Conservation (phyloP, 202 grass and related monocot genomes). For the Elaeis oleifera region DNA sequence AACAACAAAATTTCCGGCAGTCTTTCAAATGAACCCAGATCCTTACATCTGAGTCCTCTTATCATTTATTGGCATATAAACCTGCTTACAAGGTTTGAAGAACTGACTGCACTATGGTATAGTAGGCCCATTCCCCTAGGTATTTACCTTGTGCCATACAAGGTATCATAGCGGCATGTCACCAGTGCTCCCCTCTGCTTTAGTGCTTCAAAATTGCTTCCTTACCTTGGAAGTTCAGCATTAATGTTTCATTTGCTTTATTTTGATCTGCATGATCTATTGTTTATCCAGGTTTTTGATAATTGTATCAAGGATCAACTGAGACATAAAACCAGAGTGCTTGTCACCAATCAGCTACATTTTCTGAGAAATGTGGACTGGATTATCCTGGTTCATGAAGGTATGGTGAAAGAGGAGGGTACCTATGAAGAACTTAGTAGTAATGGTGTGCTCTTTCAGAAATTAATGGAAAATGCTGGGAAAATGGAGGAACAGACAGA, state of each 20-base stretch:
- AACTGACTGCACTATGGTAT: too few relatives aligned
- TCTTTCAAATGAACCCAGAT: too few relatives aligned
- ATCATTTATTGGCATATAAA: too few relatives aligned
- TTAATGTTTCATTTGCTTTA: background rate
- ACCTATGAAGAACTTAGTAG: constrained; percentile 94
- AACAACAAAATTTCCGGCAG: too few relatives aligned
- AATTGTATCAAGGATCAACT: constrained; percentile 97
- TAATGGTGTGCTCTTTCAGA: constrained; percentile 74
- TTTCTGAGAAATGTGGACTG: constrained; percentile 92
- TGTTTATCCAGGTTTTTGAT: constrained; percentile 73
- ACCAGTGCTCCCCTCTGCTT: too few relatives aligned
- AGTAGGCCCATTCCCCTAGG: too few relatives aligned
- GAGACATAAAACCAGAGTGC: constrained; percentile 79
- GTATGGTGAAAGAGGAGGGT: constrained; percentile 87
- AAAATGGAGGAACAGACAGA: constrained; percentile 99
- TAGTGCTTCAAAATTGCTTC: background rate
- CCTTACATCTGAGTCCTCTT: too few relatives aligned
- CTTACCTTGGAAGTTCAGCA: background rate
- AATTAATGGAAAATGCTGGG: constrained; percentile 99
- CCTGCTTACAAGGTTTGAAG: too few relatives aligned
- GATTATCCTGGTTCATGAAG: constrained; percentile 89
- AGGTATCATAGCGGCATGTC: too few relatives aligned
- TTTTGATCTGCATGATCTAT: background rate
- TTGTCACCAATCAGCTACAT: constrained; percentile 98
- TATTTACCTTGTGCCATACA: too few relatives aligned